A percentile compares a stretch with the other conserved stretches of the same genome.
Evolutionary conservation across 2,329 filamentous ascomycete genomes (phyloP).

Genomic region (Mariannaea sp.): DNA sequence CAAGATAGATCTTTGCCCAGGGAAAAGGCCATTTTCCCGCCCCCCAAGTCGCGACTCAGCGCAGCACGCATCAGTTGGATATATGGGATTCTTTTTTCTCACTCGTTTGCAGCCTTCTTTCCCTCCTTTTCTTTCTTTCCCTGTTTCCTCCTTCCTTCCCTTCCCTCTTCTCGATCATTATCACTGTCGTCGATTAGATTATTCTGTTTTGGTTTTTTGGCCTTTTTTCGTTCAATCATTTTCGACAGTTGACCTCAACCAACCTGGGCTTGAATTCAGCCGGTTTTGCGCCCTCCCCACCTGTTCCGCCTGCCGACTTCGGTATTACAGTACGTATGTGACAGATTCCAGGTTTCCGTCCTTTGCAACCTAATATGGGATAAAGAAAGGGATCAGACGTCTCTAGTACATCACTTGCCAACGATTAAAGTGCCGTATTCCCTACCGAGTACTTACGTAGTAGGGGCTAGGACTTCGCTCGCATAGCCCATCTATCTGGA

Average conservation of each 20-base stretch:
- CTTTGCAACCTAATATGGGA: background rate
- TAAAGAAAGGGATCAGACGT: background rate
- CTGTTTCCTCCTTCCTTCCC: background rate
- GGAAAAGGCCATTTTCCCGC: conserved; percentile 11
- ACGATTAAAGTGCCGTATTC: no score
- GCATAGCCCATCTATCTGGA: background rate
- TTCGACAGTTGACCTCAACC: background rate
- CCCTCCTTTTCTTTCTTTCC: conserved; percentile 1
- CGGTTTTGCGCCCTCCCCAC: conserved; percentile 9
- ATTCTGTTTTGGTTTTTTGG: no score
- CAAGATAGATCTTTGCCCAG: conserved; percentile 6
- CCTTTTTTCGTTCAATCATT: conserved; percentile 7
- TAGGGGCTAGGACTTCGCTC: background rate
- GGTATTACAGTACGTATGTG: background rate
- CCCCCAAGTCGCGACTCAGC: conserved; percentile 14
- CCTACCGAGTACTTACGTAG: no score
- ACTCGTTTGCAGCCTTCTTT: conserved; percentile 1
- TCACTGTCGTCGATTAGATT: background rate
- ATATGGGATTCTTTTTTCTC: conserved; percentile 4
- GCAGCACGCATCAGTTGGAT: conserved; percentile 8
- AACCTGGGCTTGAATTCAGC: conserved; percentile 13
- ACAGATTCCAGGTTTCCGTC: background rate
- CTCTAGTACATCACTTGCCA: background rate
- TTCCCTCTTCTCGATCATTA: background rate
- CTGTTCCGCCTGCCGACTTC: conserved; percentile 16